Evolutionary conservation across 495 filamentous ascomycete genomes (phyloP).

Genomic region (Hamigera avellanea): DNA sequence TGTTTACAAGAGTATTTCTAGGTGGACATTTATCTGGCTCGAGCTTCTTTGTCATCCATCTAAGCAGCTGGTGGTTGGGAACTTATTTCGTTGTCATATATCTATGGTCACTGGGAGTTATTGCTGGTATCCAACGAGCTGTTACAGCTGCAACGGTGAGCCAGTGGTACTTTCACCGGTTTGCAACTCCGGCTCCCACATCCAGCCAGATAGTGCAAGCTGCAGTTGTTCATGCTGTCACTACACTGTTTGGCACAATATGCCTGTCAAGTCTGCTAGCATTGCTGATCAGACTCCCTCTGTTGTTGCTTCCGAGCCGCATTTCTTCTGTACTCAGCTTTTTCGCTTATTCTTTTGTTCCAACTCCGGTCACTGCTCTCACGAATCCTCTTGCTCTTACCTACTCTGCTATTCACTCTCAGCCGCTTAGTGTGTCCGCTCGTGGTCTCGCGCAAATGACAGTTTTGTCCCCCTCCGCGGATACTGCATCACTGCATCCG

Average conservation of each 20-base stretch:
- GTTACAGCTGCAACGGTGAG: conserved; percentile 91
- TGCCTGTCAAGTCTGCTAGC: conserved; percentile 73
- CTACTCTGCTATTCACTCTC: conserved; percentile 88
- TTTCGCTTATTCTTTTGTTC: conserved; percentile 64
- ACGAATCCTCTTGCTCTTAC: conserved; percentile 87
- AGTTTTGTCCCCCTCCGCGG: conserved; percentile 51
- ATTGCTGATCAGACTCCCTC: conserved; percentile 71
- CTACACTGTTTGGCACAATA: conserved; percentile 86
- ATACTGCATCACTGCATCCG: conserved; percentile 43
- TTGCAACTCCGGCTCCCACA: conserved; percentile 62
- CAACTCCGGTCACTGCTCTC: conserved; percentile 69
- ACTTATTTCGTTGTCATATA: conserved; percentile 86
- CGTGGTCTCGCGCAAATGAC: conserved; percentile 66
- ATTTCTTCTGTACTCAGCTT: conserved; percentile 49
- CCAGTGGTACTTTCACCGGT: conserved; percentile 98
- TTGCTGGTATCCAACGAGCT: conserved; percentile 75
- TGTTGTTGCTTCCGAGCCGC: conserved; percentile 71
- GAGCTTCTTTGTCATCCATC: conserved; percentile 64
- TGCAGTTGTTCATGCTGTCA: conserved; percentile 64
- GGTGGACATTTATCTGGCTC: conserved; percentile 60
- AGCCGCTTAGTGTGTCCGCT: conserved; percentile 62
- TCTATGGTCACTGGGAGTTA: conserved; percentile 82
- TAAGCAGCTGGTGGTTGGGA: conserved; percentile 84
- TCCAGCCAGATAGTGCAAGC: conserved; percentile 71
- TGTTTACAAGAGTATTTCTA: conserved; percentile 93